Percentiles rank a stretch among this genome's conserved stretches.
Conservation (phyloP, 2,329 filamentous ascomycete genomes). For the Huntiella omanensis region DNA sequence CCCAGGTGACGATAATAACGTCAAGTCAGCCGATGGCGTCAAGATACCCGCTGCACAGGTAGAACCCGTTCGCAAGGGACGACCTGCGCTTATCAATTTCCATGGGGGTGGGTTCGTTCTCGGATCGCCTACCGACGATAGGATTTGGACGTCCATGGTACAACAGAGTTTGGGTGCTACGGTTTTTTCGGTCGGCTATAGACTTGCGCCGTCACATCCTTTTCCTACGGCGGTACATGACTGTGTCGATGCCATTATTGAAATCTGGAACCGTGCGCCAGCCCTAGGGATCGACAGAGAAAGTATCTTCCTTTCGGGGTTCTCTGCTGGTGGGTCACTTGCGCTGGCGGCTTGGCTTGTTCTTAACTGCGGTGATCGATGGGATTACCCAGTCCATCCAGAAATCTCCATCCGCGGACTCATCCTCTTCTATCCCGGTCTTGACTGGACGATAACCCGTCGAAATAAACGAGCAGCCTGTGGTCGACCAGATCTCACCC, state of each 20-base stretch:
- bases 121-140: conserved; percentile 43
- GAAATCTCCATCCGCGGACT: conserved; percentile 28
- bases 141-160: conserved; percentile 37
- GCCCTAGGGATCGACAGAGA: conserved; percentile 38
- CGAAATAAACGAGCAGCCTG: conserved; percentile 36
- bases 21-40: neutral
- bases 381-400: conserved; percentile 17
- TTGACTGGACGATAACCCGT: conserved; percentile 40
- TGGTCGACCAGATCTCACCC: conserved; percentile 34
- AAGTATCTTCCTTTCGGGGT: conserved; percentile 40
- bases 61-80: no score
- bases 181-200: conserved; percentile 47
- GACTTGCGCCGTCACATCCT: conserved; percentile 44
- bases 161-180: conserved; percentile 33
- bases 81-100: conserved; percentile 41
- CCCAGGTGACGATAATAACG: no score
- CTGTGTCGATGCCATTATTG: conserved; percentile 43
- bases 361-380: conserved; percentile 24
- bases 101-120: conserved; percentile 51
- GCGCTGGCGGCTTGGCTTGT: conserved; percentile 29
- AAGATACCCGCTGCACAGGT: no score
- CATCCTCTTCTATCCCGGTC: conserved; percentile 41
- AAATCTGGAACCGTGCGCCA: conserved; percentile 34
- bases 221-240: conserved; percentile 49
- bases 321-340: conserved; percentile 42